Base-by-base conservation (phyloP, 176 grass and related monocot species). In the Lolium perenne region DNA sequence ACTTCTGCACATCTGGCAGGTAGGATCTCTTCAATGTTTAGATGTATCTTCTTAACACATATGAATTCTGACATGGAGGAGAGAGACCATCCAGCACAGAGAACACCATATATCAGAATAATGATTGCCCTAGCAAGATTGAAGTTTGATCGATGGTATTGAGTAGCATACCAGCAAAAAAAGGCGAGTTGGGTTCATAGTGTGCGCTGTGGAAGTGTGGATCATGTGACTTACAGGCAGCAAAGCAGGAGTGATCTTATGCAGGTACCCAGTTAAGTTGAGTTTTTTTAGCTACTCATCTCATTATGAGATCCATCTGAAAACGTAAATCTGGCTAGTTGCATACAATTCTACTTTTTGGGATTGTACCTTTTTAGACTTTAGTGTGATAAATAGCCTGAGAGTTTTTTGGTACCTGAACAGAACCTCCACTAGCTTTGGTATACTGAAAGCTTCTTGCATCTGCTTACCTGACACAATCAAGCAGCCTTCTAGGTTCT, bases 1-100 rank as follows among this genome's bases (percentile, higher is more conserved):
- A 66, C 54, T 62, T 59, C 4, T 20, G 41, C 41, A 43, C 55
- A 48, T 84, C 56, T 84, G 40, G 55, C 5, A 84, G 55, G 32
- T 46, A 83, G 12, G 38, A 58, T 74, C 7, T 74, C 54, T 84
- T 35, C 54, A 50, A 16, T 58, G n/a, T 59, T 59, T 15, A 26
- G 56, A 72, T 11, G 22, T 59, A 58, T 35, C 32, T 35, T 35
- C 32, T 35, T 35, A 35, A 35, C 32, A 3, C 32, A 35, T 35
- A 35, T 35, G 32, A 35, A 35, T 35, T 35, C 32, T 45, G 13
- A 72, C 56, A 23, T 45, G 38, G 46, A 58, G 2, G 76, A 8
- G 40, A 57, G 20, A 43, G 13, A 71, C 25, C 13, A 57, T 82
- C 10, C 17, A 60, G 49, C 32, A 57, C 65, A 49, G 4, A 65